Conservation (phyloP, 78 protist species). For the Chrysochromulina tobinii region DNA sequence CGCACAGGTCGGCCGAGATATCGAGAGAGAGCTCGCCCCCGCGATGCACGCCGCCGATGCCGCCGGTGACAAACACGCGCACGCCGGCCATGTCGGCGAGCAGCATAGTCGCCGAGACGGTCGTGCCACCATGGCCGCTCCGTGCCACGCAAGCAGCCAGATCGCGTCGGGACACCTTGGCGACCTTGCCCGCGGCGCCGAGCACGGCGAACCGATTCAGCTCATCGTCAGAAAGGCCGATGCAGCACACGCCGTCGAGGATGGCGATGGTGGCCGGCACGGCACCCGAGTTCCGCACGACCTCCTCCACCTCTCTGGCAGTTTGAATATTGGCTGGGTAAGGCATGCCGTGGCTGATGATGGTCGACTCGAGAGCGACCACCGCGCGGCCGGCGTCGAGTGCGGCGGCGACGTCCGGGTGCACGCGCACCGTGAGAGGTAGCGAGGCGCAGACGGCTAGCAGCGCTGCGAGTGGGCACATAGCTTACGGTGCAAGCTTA, state of each 20-base stretch:
- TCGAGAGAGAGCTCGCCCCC: constrained; percentile 73
- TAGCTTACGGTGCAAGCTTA: no score
- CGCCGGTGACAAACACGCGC: constrained; percentile 93
- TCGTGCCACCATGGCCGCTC: constrained; percentile 86
- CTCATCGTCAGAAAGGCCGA: constrained; percentile 20
- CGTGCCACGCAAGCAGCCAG: constrained; percentile 69
- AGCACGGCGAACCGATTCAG: not conserved
- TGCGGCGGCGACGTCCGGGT: constrained; percentile 56
- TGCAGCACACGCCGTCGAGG: constrained; percentile 64
- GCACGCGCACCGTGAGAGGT: not conserved
- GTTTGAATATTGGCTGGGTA: constrained; percentile 79
- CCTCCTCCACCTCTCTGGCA: constrained; percentile 69
- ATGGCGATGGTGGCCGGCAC: constrained; percentile 96
- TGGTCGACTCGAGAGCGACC: constrained; percentile 95
- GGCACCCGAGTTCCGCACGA: constrained; percentile 84
- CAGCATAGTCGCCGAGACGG: constrained; percentile 94
- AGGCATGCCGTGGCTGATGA: constrained; percentile 96
- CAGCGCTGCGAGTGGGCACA: no score
- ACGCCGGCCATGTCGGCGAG: constrained; percentile 65
- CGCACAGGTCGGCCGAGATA: constrained; percentile 94
- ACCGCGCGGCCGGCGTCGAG: constrained; percentile 66
- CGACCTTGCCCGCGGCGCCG: constrained; percentile 10
- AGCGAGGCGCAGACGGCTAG: no score
- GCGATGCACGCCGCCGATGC: constrained; percentile 95
- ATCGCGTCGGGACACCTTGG: constrained; percentile 89